Conservation (phyloP, 441 rosid species). For the Kokia cookei region DNA sequence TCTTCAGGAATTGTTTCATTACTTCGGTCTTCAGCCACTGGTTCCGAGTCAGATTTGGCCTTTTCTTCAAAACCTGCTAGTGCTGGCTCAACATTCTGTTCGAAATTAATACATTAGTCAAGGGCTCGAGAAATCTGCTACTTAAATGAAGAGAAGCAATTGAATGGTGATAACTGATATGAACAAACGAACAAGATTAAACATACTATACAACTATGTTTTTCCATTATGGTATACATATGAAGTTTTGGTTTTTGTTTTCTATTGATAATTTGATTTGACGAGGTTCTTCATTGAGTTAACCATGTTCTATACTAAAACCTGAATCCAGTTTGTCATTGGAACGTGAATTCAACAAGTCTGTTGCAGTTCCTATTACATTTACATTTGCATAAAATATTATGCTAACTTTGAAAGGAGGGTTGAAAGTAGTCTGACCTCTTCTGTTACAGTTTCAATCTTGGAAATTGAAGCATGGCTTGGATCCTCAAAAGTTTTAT, state of each 20-base stretch:
- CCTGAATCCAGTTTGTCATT: background rate
- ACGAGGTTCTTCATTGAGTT: background rate
- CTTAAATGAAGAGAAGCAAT: background rate
- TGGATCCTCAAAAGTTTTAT: slow-evolving; percentile 10
- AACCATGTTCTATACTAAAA: background rate
- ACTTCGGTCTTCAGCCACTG: slow-evolving; percentile 18
- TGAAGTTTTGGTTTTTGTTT: background rate
- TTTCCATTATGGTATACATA: background rate
- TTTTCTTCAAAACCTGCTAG: slow-evolving; percentile 15
- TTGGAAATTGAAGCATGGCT: slow-evolving; percentile 13
- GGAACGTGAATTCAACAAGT: background rate
- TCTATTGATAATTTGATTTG: background rate
- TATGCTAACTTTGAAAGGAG: background rate
- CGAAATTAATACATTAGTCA: slow-evolving; percentile 14
- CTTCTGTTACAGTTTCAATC: slow-evolving; percentile 15
- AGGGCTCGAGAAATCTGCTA: background rate
- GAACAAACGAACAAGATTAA: background rate
- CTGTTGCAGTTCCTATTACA: background rate
- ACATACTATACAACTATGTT: background rate
- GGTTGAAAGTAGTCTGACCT: slow-evolving; percentile 32
- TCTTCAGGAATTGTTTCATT: slow-evolving; percentile 11
- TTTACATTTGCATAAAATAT: background rate
- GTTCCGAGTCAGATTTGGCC: slow-evolving; percentile 17
- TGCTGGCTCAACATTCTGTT: slow-evolving; percentile 23
- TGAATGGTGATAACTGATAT: background rate